phyloP scores from a whole-genome alignment of 495 filamentous ascomycete genomes.

The Penicillium pancosmium region DNA sequence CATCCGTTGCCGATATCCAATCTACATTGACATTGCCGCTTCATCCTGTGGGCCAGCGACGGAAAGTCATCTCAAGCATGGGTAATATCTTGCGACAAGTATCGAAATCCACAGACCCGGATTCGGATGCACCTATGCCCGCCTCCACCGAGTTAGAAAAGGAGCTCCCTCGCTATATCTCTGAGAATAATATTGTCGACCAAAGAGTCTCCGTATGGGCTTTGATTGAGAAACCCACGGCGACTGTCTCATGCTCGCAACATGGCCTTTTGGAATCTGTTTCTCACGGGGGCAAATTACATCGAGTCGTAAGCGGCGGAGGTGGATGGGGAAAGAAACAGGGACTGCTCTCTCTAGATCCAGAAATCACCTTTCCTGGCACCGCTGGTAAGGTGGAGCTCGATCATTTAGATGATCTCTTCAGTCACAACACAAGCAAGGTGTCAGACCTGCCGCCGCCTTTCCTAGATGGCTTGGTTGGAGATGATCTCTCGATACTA shows the following conservation, averaged over 20 bases:
- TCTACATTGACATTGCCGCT: conserved; percentile 52
- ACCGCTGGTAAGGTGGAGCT: conserved; percentile 15
- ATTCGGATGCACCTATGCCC: conserved; percentile 52
- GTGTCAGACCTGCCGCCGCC: conserved; percentile 19
- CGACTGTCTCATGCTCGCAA: conserved; percentile 22
- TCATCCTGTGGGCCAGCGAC: conserved; percentile 63
- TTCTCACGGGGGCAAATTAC: conserved; percentile 53
- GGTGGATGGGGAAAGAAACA: conserved; percentile 90
- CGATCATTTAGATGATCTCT: conserved; percentile 23
- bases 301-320: conserved; percentile 80
- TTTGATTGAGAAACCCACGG: conserved; percentile 51
- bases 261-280: conserved; percentile 29
- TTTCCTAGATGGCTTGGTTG: conserved; percentile 27
- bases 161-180: conserved; percentile 62
- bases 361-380: conserved; percentile 53
- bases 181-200: conserved; percentile 43
- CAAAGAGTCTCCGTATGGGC: conserved; percentile 74
- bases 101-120: conserved; percentile 45
- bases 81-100: conserved; percentile 82
- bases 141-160: conserved; percentile 78
- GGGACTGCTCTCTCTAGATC: conserved; percentile 81
- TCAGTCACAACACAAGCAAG: conserved; percentile 19
- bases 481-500: conserved; percentile 41
- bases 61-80: conserved; percentile 66
- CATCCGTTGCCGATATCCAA: conserved; percentile 14